These are phyloP conservation scores for Leptodontidium sp. DNA, from an alignment of 2,329 filamentous ascomycete species.

Conservation along the genomic window DNA sequence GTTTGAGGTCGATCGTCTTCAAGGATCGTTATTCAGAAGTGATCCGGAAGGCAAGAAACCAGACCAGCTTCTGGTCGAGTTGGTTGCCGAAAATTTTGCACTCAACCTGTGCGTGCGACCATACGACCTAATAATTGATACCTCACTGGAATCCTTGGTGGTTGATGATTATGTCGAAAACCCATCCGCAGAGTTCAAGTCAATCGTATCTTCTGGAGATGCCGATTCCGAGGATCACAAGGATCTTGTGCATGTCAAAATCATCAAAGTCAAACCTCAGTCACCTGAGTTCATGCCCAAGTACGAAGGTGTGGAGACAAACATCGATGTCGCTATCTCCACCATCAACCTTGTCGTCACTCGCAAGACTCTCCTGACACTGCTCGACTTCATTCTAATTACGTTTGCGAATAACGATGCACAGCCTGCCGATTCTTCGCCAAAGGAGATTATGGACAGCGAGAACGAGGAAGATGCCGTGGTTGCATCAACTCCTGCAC, in stretches of 20 bases:
- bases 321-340: slow-evolving; percentile 88
- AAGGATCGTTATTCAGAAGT: slow-evolving; percentile 89
- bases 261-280: slow-evolving; percentile 85
- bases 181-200: slow-evolving; percentile 90
- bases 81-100: slow-evolving; percentile 88
- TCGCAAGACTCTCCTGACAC: slow-evolving; percentile 86
- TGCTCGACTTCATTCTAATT: slow-evolving; percentile 91
- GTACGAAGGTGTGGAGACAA: slow-evolving; percentile 93
- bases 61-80: slow-evolving; percentile 86
- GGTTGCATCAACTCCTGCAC: background rate
- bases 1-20: slow-evolving; percentile 92
- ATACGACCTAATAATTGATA: slow-evolving; percentile 92
- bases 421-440: slow-evolving; percentile 50
- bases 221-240: slow-evolving; percentile 78
- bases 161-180: slow-evolving; percentile 95
- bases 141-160: slow-evolving; percentile 84
- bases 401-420: slow-evolving; percentile 78
- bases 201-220: slow-evolving; percentile 89
- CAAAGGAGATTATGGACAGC: slow-evolving; percentile 47
- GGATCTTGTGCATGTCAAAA: slow-evolving; percentile 87
- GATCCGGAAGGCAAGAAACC: slow-evolving; percentile 79
- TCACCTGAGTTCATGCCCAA: slow-evolving; percentile 93
- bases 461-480: slow-evolving; percentile 49
- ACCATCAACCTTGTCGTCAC: slow-evolving; percentile 98
- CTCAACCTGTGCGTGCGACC: slow-evolving; percentile 88